Evolutionary conservation across 2,329 filamentous ascomycete species (phyloP), one percentile per base, ranked within the genome.

Genomic region (Alternaria sp.): DNA sequence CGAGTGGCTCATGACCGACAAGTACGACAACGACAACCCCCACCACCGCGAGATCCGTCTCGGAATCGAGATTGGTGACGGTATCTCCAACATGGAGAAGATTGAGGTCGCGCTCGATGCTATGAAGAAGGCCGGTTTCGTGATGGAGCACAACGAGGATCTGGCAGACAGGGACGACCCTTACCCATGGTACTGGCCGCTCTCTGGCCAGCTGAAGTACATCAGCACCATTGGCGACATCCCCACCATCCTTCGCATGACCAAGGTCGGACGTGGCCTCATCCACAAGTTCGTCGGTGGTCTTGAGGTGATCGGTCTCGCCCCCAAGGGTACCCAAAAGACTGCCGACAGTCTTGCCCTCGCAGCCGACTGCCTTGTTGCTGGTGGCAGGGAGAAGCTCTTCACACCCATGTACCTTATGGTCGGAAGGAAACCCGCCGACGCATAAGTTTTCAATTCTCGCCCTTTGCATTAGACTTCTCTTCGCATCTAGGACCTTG

Each of bases 401-500:
- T 98, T 98, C 83, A 98, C 95, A 2, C 95, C 95, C 60, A 98
- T 98, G 95, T 97, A 97, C 83, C 85, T 98, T 77, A 97, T 97
- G 93, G 88, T 97, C 63, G 95, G 89, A 65, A 89, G 92, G 82
- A 97, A 97, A 86, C 93, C 95, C n/a, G 70, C 66, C 12, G 56
- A 72, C 32, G 75, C 76, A 54, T 78, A 74, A 62, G 66, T 32
- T 32, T 55, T 61, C 23, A 21, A 46, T 62, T 66, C 56, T 64
- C 51, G 65, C 40, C 67, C 46, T 17, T 62, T 70, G 68, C 62
- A 63, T 67, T 72, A 63, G 64, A 68, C 59, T 61, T 69, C 57
- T 61, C 68, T 71, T 67, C 55, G 36, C 56, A 60, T 54, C 26
- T 46, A 36, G 43, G 54, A 47, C 51, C 57, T 23, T 36, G 57